Conservation (phyloP, 164 flowering plant genomes). For the Piper longum region DNA sequence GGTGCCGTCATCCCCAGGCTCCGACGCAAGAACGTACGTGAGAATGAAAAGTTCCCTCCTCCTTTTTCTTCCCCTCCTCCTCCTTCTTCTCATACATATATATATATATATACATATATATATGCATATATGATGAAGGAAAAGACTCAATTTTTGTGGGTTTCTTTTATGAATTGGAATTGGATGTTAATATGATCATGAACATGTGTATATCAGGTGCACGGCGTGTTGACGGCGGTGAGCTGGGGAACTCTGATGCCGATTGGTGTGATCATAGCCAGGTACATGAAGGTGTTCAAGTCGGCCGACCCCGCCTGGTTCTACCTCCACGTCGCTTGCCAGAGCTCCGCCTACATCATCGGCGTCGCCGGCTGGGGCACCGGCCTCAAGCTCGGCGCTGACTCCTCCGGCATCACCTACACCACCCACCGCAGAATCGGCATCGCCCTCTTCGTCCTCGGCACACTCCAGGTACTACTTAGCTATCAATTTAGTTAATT, state of each 20-base stretch:
- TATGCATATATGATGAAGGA: neutral
- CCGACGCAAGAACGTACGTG: slow-evolving; percentile 31
- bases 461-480: slow-evolving; percentile 20
- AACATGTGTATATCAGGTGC: slow-evolving; percentile 32
- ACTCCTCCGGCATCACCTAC: slow-evolving; percentile 11
- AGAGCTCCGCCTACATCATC: slow-evolving; percentile 17
- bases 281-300: slow-evolving; percentile 65
- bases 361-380: slow-evolving; percentile 31
- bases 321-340: slow-evolving; percentile 24
- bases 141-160: neutral
- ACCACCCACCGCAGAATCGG: slow-evolving; percentile 22
- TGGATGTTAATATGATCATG: neutral
- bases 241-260: slow-evolving; percentile 89
- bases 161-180: neutral
- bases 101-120: neutral
- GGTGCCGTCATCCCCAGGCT: slow-evolving; percentile 16
- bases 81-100: neutral
- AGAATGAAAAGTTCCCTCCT: neutral
- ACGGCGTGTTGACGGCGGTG: slow-evolving; percentile 61
- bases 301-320: slow-evolving; percentile 44
- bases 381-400: slow-evolving; percentile 24
- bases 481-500: neutral
- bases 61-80: neutral
- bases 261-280: slow-evolving; percentile 56
- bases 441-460: slow-evolving; percentile 17